Evolutionary conservation across 2,329 filamentous ascomycete genomes (phyloP), one percentile per base, ranked within the genome.

Genomic region (Fonsecaea pedrosoi): DNA sequence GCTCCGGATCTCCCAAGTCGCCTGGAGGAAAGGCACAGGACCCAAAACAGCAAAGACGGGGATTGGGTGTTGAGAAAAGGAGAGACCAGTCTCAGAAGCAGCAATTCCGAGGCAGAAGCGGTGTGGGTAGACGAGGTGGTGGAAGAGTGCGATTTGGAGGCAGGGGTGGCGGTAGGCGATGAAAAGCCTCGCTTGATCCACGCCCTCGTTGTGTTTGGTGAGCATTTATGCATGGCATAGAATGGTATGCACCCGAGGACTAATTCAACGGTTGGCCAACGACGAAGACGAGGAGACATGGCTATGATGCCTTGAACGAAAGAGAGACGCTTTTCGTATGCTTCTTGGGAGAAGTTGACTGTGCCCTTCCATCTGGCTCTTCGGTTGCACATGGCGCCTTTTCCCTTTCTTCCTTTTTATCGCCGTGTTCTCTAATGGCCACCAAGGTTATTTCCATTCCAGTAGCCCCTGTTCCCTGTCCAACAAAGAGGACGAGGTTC

Each of bases 41-140:
- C 25, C 48, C 57, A 4, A 54, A 55, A 40, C 63, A 69, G 40
- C 67, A 71, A 50, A 60, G 71, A 30, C 64, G 70, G 34, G 70
- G 69, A n/a, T 48, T 73, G 18, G 69, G 70, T n/a, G 65, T 63
- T 6, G 72, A 72, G 55, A 73, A 74, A 69, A 65, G 54, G 13
- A 63, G 56, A 50, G 55, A 63, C 25, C 37, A 38, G 32, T 30
- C 34, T 32, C 50, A 60, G 54, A 45, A 38, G 32, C 68, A 68
- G 55, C 68, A 65, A 45, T 68, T 70, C 32, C 57, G 70, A 32
- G 62, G 64, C 35, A 65, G 70, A 38, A 60, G 50, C 37, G 69
- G 70, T 50, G 68, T 64, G 10, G 67, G 65, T 5, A 67, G 68
- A 57, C 55, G 34, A 12, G 45, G 60, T 42, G 54, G 65, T 18